A percentile compares a stretch with the other conserved stretches of the same genome.
These are phyloP conservation scores for Blepharisma stoltei DNA, from an alignment of 73 alveolate genomes.

Conservation along the genomic window DNA sequence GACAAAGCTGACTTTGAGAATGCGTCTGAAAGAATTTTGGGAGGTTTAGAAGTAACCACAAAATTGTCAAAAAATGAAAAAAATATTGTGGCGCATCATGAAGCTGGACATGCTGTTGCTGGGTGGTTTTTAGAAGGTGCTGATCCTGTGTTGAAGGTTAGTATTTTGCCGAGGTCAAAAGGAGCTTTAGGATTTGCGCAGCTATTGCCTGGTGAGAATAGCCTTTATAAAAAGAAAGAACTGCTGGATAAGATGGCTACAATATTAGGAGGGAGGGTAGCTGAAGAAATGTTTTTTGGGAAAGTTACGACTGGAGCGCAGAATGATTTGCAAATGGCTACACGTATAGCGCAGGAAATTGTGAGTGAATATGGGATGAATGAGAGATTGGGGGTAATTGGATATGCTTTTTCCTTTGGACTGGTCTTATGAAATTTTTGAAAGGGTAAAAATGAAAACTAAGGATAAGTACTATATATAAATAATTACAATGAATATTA, in stretches of 20 bases:
- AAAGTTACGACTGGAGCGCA: constrained; percentile 80
- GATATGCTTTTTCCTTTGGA: no score
- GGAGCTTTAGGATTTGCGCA: constrained; percentile 87
- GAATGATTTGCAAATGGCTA: constrained; percentile 70
- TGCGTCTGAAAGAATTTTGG: constrained; percentile 84
- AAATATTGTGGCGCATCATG: constrained; percentile 86
- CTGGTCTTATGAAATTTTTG: no score
- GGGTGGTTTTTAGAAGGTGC: constrained; percentile 86
- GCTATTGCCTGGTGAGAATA: constrained; percentile 69
- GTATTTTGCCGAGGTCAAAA: constrained; percentile 80
- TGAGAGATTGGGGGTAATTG: constrained; percentile 51
- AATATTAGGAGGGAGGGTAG: constrained; percentile 82
- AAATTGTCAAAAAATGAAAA: constrained; percentile 65
- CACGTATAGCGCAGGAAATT: constrained; percentile 63
- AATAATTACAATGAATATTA: no score
- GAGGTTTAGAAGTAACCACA: constrained; percentile 69
- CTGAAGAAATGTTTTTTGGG: constrained; percentile 71
- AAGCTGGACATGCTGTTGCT: constrained; percentile 93
- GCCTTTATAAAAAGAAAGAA: constrained; percentile 63
- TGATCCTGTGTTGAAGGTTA: constrained; percentile 67
- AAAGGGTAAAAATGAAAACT: no score
- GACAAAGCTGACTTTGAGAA: constrained; percentile 60
- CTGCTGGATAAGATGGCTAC: constrained; percentile 64
- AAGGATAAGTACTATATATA: no score
- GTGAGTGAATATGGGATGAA: constrained; percentile 74